Base-by-base conservation (phyloP, 1,139 yeast genomes). In the Hemisphaericaspora subhashii region DNA sequence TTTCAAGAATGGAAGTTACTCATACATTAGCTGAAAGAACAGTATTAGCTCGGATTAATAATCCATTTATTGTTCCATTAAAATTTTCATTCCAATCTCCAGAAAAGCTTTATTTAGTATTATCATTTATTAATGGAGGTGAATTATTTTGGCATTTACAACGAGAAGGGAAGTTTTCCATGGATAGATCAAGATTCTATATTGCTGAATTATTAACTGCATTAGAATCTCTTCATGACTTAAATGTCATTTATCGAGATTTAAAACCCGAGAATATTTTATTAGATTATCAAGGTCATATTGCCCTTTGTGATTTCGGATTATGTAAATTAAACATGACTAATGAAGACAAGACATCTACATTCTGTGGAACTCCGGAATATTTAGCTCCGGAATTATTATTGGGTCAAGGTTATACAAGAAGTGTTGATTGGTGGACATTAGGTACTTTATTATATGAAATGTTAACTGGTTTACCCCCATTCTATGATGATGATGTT, bases 391-490 rank as follows among this genome's bases (percentile, higher is more conserved):
- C 98, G 0, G 98, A 92, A 61, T 77, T 92, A 42, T 68, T 92
- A 42, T 71, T 90, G 47, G 95, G 92, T 47, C 89, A 87, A 59
- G 98, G 98, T 2, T 92, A 92, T 63, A 89, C 98, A 5, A 80
- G 95, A 60, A 83, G 86, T 54, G 98, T 92, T 28, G 98, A 92
- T 64, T 92, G 96, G 83, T 92, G 98, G 98, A 92, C 98, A 1
- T 72, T 92, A 48, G 98, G 98, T 26, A 92, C 92, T 27, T 72
- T 92, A 37, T 72, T 92, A 33, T 92, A 86, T 60, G 98, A 92
- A 62, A 92, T 92, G 98, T 76, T 94, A 47, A 89, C 97, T 2
- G 97, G 98, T 0, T 73, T 92, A 48, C 98, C 98, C 7, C 97
- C 97, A 34, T 92, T 89, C 59, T 92, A 87, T 59, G 98, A 90